phyloP scores from a whole-genome alignment of 441 rosid genomes.

The Manihot esculenta region DNA sequence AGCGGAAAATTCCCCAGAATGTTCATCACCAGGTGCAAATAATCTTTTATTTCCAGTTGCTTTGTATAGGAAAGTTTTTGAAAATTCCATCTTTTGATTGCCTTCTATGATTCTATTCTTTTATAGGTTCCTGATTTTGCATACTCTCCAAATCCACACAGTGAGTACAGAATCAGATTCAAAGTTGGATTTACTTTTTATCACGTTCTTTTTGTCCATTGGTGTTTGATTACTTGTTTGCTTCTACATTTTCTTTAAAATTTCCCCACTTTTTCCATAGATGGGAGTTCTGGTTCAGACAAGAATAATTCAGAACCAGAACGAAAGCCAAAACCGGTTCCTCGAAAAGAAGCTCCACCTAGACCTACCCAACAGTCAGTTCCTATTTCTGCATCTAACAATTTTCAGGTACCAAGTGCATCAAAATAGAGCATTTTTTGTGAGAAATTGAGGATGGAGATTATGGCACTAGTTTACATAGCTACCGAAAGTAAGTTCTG shows the following conservation, averaged over 20 bases:
- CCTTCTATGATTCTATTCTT: constrained; percentile 37
- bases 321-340: constrained; percentile 49
- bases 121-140: constrained; percentile 63
- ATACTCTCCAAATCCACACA: constrained; percentile 62
- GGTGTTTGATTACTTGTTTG: constrained; percentile 17
- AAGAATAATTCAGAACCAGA: constrained; percentile 71
- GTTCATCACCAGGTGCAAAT: constrained; percentile 73
- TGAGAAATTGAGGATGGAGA: not conserved
- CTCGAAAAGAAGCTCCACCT: constrained; percentile 53
- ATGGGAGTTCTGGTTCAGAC: constrained; percentile 83
- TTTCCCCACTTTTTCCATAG: constrained; percentile 28
- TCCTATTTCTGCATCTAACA: constrained; percentile 41
- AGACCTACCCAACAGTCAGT: constrained; percentile 38
- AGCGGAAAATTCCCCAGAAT: constrained; percentile 60
- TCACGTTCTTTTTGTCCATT: constrained; percentile 14
- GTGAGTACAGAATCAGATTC: constrained; percentile 60
- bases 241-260: not conserved
- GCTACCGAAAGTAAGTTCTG: not conserved
- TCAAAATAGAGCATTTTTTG: constrained; percentile 15
- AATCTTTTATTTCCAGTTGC: constrained; percentile 20
- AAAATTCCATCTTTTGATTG: constrained; percentile 15
- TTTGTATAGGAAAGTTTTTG: constrained; percentile 29
- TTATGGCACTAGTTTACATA: not conserved
- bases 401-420: constrained; percentile 40
- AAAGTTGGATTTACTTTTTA: constrained; percentile 31